Conservation (phyloP, 805 yeast genomes). For the Candida nanaspora region DNA sequence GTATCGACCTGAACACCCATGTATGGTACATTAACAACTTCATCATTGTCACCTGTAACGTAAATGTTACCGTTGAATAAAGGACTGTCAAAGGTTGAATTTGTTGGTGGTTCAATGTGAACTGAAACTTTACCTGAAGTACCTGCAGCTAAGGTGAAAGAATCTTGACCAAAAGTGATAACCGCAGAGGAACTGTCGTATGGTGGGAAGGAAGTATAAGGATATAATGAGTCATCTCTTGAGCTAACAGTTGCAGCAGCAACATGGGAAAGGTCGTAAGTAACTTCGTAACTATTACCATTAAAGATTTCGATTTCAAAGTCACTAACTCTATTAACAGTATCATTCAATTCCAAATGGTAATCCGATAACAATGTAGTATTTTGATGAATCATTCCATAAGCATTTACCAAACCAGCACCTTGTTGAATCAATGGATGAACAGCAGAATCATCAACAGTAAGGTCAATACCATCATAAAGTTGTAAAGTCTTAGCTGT, state of each 20-base stretch:
- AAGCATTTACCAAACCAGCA: constrained; percentile 13
- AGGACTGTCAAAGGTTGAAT: constrained; percentile 1
- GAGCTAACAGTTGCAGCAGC: constrained; percentile 6
- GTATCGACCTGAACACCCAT: constrained; percentile 9
- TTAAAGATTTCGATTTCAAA: constrained; percentile 8
- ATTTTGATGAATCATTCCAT: constrained; percentile 7
- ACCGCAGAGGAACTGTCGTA: constrained; percentile 6
- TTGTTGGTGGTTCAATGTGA: constrained; percentile 2
- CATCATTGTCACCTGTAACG: constrained; percentile 11
- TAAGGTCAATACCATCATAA: constrained; percentile 1
- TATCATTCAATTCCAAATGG: constrained; percentile 8
- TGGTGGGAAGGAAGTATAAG: constrained; percentile 4
- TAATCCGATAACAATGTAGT: constrained; percentile 6
- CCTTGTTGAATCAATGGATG: constrained; percentile 15
- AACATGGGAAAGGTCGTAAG: constrained; percentile 2
- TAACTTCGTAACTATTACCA: constrained; percentile 5
- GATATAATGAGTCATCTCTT: not conserved
- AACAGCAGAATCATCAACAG: not conserved
- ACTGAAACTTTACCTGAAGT: constrained; percentile 4
- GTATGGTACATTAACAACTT: constrained; percentile 8
- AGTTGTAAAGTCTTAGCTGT: constrained; percentile 3
- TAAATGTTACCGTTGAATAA: constrained; percentile 8
- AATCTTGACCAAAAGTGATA: constrained; percentile 3
- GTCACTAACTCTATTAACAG: constrained; percentile 7
- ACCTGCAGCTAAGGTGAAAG: constrained; percentile 5